Percentiles rank a stretch among this genome's conserved stretches.
Conservation (phyloP, 768 basidiomycete genomes). For the Postia placenta region DNA sequence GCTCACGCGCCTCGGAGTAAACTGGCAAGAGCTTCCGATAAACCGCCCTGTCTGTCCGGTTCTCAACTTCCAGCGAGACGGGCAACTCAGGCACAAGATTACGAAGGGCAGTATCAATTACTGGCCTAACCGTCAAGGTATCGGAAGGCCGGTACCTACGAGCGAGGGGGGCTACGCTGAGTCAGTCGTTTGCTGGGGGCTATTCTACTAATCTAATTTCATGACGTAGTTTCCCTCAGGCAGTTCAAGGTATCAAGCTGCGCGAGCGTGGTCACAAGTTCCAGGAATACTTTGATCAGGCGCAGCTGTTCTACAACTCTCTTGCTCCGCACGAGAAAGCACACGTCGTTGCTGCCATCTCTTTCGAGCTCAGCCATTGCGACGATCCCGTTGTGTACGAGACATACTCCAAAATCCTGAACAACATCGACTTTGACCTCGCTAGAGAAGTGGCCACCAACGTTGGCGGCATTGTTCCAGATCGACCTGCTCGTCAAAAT, state of each 20-base stretch:
- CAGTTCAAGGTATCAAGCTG: constrained; percentile 46
- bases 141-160: constrained; percentile 40
- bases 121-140: constrained; percentile 69
- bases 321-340: constrained; percentile 58
- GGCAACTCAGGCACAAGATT: constrained; percentile 50
- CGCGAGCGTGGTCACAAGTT: constrained; percentile 67
- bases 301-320: constrained; percentile 81
- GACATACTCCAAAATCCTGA: constrained; percentile 60
- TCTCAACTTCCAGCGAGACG: constrained; percentile 63
- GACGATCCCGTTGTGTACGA: constrained; percentile 69
- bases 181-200: constrained; percentile 25
- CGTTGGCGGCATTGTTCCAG: constrained; percentile 58
- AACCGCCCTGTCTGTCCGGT: constrained; percentile 77
- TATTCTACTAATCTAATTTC: constrained; percentile 3
- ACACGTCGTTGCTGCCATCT: constrained; percentile 66
- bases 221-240: constrained; percentile 45
- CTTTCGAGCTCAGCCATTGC: constrained; percentile 83
- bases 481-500: constrained; percentile 42
- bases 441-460: constrained; percentile 61
- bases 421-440: constrained; percentile 68
- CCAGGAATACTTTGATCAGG: constrained; percentile 72
- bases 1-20: constrained; percentile 70
- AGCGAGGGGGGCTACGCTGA: constrained; percentile 54
- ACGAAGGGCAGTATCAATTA: constrained; percentile 62
- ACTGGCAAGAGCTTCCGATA: constrained; percentile 79